Evolutionary conservation across 2,329 filamentous ascomycete species (phyloP).

Genomic region (Aureobasidium sp.): DNA sequence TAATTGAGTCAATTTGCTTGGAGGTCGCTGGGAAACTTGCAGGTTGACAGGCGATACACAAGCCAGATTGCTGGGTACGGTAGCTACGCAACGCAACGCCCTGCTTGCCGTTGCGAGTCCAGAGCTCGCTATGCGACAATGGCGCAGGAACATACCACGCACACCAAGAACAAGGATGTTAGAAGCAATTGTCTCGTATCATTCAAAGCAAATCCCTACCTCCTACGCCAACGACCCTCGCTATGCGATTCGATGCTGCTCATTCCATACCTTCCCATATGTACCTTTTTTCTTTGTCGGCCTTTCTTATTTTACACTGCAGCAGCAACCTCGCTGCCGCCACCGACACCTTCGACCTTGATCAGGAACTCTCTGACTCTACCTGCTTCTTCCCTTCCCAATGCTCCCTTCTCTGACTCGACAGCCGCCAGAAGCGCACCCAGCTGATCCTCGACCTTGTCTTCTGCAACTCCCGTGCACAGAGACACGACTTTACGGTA

Average conservation of each 20-base stretch:
- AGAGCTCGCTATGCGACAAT: not conserved
- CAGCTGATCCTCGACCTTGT: slow-evolving; percentile 69
- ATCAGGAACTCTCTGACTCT: slow-evolving; percentile 71
- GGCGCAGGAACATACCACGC: not conserved
- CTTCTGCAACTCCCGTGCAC: slow-evolving; percentile 71
- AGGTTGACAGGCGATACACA: not conserved
- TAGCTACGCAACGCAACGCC: not conserved
- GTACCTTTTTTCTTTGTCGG: not conserved
- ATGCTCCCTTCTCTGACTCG: slow-evolving; percentile 59
- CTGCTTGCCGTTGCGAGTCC: not conserved
- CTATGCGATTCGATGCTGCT: not conserved
- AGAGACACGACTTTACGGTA: slow-evolving; percentile 82
- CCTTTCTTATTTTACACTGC: not conserved
- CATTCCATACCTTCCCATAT: not conserved
- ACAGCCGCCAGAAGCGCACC: slow-evolving; percentile 76
- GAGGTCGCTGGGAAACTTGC: no score
- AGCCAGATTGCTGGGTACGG: not conserved
- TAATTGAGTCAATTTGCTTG: no score
- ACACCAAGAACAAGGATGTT: not conserved
- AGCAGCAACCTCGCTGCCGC: slow-evolving; percentile 1
- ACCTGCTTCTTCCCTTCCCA: slow-evolving; percentile 37
- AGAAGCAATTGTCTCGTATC: not conserved
- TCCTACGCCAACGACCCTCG: not conserved
- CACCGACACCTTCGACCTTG: slow-evolving; percentile 55
- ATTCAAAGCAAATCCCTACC: not conserved